Base-by-base conservation (phyloP, 345 rosid species). In the Limnanthes douglasii region DNA sequence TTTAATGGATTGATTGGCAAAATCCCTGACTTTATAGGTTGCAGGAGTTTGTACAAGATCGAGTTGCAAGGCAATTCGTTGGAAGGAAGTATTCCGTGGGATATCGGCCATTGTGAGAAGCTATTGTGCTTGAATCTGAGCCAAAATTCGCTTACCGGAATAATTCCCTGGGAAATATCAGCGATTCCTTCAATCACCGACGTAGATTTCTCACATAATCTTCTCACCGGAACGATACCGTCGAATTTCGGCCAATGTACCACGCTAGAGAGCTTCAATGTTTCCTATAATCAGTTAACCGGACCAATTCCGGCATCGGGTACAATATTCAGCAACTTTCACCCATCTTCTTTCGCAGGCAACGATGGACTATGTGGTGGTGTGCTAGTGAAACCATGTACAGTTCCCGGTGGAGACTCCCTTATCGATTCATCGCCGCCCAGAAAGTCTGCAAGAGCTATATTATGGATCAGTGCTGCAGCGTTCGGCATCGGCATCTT, bases 391-490 rank as follows among this genome's bases (percentile, higher is more conserved):
- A 85, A 56, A 40, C 90, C 72, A 2, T 92, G 99, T 38, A 16
- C 64, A 4, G 5, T 37, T 1, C 50, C 39, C 1, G 33, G 51
- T 9, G 62, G 61, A 3, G 72, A 69, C 12, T 13, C 42, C 8
- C 72, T 60, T 40, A 61, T 37, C 1, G 52, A 31, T 18, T 69
- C 70, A 37, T 66, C 73, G 18, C 56, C 62, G 50, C 75, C 82
- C 9, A 84, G 48, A 43, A 60, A 61, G 47, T 67, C 83, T 0
- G 86, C 81, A 0, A 93, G 99, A 1, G 96, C 99, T 1, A 64
- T 92, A 8, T 75, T 85, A 2, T 92, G 99, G 99, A 81, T 92
- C 5, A 33, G 69, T 60, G 94, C 99, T 3, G 94, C 96, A 1
- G 93, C 86, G 6, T 72, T 85, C 4, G 94, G 94, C 1, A 57